Conservation (phyloP, 78 protist genomes). For the Planoprotostelium fungivorum region DNA sequence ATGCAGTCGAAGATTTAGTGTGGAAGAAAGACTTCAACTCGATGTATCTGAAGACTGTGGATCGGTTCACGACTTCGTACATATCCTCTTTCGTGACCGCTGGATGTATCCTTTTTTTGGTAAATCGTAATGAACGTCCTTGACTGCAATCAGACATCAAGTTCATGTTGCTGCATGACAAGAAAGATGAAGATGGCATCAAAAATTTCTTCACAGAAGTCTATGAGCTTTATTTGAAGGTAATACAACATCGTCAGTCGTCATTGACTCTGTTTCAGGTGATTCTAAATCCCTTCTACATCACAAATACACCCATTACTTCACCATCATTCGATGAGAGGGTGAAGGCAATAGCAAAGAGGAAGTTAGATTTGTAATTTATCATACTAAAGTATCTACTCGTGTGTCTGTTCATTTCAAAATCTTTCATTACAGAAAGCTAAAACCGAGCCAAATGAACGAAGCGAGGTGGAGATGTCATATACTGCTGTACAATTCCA, state of each 20-base stretch:
- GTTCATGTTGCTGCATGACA: constrained; percentile 52
- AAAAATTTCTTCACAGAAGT: constrained; percentile 47
- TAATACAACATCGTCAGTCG: constrained; percentile 1
- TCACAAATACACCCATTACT: constrained; percentile 52
- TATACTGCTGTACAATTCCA: no score
- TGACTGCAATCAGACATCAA: constrained; percentile 23
- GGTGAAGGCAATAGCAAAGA: constrained; percentile 7
- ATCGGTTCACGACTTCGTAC: neutral
- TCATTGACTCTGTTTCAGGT: constrained; percentile 10
- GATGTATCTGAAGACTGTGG: neutral
- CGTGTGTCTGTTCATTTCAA: no score
- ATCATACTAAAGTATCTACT: neutral
- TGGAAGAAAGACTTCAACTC: neutral
- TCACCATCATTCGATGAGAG: constrained; percentile 47
- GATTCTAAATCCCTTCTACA: constrained; percentile 44
- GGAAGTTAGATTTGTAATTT: neutral
- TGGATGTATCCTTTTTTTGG: neutral
- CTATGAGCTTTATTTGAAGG: constrained; percentile 46
- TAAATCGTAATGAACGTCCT: neutral
- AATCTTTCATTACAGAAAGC: no score
- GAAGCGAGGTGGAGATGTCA: no score
- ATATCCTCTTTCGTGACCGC: neutral
- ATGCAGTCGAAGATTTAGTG: neutral
- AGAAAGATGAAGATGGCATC: constrained; percentile 59
- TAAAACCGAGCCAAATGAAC: no score